Evolutionary conservation across 2,329 filamentous ascomycete species (phyloP), one percentile per base, ranked within the genome.

Genomic region (Aulographum hederae): DNA sequence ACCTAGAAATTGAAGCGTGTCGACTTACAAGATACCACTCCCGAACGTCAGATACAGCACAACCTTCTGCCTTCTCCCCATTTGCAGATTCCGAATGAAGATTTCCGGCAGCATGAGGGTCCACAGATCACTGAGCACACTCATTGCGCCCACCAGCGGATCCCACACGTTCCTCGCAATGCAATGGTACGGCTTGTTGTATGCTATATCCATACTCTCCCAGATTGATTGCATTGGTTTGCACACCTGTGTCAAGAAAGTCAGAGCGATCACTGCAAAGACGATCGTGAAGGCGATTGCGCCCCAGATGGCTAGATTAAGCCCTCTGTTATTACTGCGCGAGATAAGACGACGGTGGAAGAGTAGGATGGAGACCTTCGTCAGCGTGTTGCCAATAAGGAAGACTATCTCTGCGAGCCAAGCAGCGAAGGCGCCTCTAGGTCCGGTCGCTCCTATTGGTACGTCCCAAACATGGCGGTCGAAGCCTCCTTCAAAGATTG

Each of bases 191-290:
- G 30, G 6, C 6, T 12, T 16, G 8, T 21, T 28, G 17, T 30
- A 29, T 10, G n/a, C 39, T 8, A 40, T 29, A 33, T 48, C 34
- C 26, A 46, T 43, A 8, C 46, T 37, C 31, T 41, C 46, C 50
- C 51, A 55, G 31, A 51, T 53, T 11, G 46, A 46, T 14, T 46
- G 28, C 3, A 43, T 43, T 0, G 47, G 47, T 12, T 40, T 38
- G 32, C 47, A 50, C 1, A 39, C 43, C 32, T 48, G 47, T 4
- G 47, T 37, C 6, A 40, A 36, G 32, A 46, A 46, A 33, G 39
- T 37, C 25, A 46, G 31, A 15, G 44, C 32, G 6, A 46, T 41
- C 12, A 43, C 36, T 3, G 26, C 41, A 18, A 45, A 39, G 16
- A 42, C 38, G 13, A 34, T n/a, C 21, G 41, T 41, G 15, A 50